Percentiles rank a stretch among this genome's conserved stretches.
phyloP scores from a whole-genome alignment of 116 monocot species.

The Phalaenopsis hybrid region DNA sequence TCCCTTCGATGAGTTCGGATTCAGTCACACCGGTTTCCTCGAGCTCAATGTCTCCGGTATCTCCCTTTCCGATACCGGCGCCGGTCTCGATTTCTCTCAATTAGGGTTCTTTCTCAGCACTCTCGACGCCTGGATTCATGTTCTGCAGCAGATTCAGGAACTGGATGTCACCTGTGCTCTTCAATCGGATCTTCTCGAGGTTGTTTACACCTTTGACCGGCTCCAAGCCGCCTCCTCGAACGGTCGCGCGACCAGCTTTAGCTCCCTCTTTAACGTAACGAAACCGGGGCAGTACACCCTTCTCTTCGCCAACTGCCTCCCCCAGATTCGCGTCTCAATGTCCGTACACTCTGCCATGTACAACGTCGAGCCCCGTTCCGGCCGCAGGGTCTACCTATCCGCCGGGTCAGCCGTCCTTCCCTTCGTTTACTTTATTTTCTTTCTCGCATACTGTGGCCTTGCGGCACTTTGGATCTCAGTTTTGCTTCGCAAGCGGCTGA shows the following conservation, averaged over 20 bases:
- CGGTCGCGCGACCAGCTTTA: slow-evolving; percentile 22
- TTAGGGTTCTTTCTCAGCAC: slow-evolving; percentile 50
- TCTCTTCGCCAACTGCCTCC: slow-evolving; percentile 45
- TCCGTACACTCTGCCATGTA: slow-evolving; percentile 42
- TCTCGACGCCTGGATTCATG: slow-evolving; percentile 46
- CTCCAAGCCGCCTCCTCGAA: slow-evolving; percentile 23
- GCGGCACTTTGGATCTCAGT: slow-evolving; percentile 27
- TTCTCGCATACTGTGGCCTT: slow-evolving; percentile 24
- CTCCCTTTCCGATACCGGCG: slow-evolving; percentile 24
- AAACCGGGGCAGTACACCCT: slow-evolving; percentile 50
- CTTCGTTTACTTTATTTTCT: slow-evolving; percentile 28
- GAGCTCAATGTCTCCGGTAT: slow-evolving; percentile 36
- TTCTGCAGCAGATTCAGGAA: slow-evolving; percentile 40
- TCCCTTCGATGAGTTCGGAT: slow-evolving; percentile 42
- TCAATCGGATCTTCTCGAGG: slow-evolving; percentile 35
- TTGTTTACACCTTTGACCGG: slow-evolving; percentile 38
- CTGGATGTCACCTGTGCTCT: slow-evolving; percentile 45
- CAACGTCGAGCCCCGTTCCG: slow-evolving; percentile 29
- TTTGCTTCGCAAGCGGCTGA: slow-evolving; percentile 28
- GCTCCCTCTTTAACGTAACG: slow-evolving; percentile 10
- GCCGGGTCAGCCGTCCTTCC: slow-evolving; percentile 36
- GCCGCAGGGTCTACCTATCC: slow-evolving; percentile 30
- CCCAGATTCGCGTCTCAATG: slow-evolving; percentile 30
- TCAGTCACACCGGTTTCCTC: slow-evolving; percentile 26
- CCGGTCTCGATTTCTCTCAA: slow-evolving; percentile 46